Evolutionary conservation across 2,329 filamentous ascomycete species (phyloP).

Genomic region (Fonsecaea nubica): DNA sequence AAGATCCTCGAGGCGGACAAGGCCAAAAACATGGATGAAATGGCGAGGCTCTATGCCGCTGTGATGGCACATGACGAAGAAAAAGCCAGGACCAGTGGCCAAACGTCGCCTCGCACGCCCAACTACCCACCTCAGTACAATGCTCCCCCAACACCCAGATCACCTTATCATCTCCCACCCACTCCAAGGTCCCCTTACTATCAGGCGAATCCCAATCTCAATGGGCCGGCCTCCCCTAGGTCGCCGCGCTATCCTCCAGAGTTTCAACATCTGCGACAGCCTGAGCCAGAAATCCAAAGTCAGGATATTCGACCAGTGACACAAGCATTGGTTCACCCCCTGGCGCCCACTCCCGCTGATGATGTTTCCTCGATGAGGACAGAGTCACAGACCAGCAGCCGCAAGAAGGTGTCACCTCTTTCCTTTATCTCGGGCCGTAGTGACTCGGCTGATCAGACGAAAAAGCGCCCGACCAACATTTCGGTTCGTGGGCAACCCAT

Average conservation of each 20-base stretch:
- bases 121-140: conserved; percentile 32
- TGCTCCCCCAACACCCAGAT: conserved; percentile 42
- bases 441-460: conserved; percentile 50
- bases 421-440: conserved; percentile 51
- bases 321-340: conserved; percentile 26
- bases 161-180: conserved; percentile 30
- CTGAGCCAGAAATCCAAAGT: conserved; percentile 20
- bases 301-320: conserved; percentile 19
- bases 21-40: conserved; percentile 76
- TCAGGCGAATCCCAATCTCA: conserved; percentile 12
- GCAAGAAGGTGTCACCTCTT: conserved; percentile 50
- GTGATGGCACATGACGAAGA: conserved; percentile 84
- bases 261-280: conserved; percentile 42
- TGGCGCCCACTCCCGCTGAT: conserved; percentile 32
- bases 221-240: conserved; percentile 25
- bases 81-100: conserved; percentile 32
- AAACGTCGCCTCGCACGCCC: conserved; percentile 34
- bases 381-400: conserved; percentile 43
- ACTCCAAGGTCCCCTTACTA: conserved; percentile 32
- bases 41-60: conserved; percentile 88
- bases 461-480: conserved; percentile 52
- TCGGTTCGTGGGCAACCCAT: conserved; percentile 63
- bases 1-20: conserved; percentile 76
- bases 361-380: conserved; percentile 18
- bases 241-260: conserved; percentile 41